Percentiles rank a stretch among this genome's conserved stretches.
Evolutionary conservation across 2,329 filamentous ascomycete genomes (phyloP).

Genomic region (Oidium heveae): DNA sequence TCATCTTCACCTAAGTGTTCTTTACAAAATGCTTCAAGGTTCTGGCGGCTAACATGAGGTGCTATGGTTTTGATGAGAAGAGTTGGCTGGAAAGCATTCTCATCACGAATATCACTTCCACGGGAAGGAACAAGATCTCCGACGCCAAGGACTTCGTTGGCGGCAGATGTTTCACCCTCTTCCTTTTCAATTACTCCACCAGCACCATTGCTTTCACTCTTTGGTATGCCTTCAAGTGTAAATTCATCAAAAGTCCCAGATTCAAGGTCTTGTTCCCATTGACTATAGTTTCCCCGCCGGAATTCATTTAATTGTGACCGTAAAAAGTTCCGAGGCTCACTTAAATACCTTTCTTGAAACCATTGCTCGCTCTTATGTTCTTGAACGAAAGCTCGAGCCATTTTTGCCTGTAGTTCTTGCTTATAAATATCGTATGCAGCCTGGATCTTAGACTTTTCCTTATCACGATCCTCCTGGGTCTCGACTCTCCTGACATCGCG

Average conservation of each 20-base stretch:
- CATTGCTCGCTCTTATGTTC: slow-evolving; percentile 91
- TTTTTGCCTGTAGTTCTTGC: slow-evolving; percentile 43
- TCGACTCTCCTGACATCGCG: slow-evolving; percentile 39
- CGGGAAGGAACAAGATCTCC: slow-evolving; percentile 67
- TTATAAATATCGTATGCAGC: slow-evolving; percentile 40
- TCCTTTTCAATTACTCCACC: slow-evolving; percentile 79
- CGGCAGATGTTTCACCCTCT: slow-evolving; percentile 76
- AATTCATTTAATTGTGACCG: slow-evolving; percentile 55
- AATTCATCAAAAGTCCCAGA: slow-evolving; percentile 80
- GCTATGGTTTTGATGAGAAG: slow-evolving; percentile 95
- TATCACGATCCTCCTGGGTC: slow-evolving; percentile 47
- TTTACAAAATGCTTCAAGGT: slow-evolving; percentile 82
- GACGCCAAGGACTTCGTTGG: slow-evolving; percentile 79
- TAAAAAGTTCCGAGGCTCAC: slow-evolving; percentile 54
- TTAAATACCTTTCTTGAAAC: slow-evolving; percentile 88
- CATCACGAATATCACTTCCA: slow-evolving; percentile 71
- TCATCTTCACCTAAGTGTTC: slow-evolving; percentile 79
- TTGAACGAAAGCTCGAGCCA: slow-evolving; percentile 73
- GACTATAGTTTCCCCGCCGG: slow-evolving; percentile 50
- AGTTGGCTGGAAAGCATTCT: slow-evolving; percentile 69
- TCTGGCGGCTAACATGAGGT: slow-evolving; percentile 79
- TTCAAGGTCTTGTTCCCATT: slow-evolving; percentile 77
- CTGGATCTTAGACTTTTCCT: slow-evolving; percentile 57
- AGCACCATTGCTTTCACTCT: slow-evolving; percentile 69
- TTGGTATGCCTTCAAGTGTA: slow-evolving; percentile 78